phyloP scores from a whole-genome alignment of 2,329 filamentous ascomycete species.

The Microdochium trichocladiopsis region DNA sequence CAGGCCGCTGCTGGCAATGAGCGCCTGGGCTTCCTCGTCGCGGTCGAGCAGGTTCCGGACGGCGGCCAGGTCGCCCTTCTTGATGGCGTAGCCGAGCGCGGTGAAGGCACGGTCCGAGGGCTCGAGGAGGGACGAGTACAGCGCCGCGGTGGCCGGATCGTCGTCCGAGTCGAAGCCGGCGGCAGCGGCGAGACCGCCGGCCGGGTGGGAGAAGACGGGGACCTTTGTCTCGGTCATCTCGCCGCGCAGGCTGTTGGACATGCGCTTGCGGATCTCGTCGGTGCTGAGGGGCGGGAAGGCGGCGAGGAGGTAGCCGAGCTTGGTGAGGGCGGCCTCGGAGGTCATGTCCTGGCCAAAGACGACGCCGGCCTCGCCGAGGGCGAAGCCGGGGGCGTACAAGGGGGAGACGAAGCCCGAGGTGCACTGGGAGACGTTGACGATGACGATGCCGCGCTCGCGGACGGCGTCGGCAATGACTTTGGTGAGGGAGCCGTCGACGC shows the following conservation, averaged over 20 bases:
- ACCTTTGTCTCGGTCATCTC: constrained; percentile 74
- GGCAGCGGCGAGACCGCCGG: constrained; percentile 42
- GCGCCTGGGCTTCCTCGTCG: constrained; percentile 36
- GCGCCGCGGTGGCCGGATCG: constrained; percentile 52
- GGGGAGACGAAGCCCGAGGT: constrained; percentile 69
- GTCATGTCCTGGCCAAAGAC: constrained; percentile 88
- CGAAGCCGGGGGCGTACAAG: constrained; percentile 70
- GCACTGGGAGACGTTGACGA: constrained; percentile 92
- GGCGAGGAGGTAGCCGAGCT: constrained; percentile 79
- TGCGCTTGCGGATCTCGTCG: constrained; percentile 59
- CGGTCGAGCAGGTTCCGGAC: constrained; percentile 61
- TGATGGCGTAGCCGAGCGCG: constrained; percentile 73
- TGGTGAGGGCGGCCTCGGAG: constrained; percentile 83
- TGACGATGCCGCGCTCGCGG: constrained; percentile 64
- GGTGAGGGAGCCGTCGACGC: constrained; percentile 71
- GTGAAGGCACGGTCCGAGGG: constrained; percentile 58
- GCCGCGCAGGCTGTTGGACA: constrained; percentile 71
- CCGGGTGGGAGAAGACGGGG: constrained; percentile 71
- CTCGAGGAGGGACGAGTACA: constrained; percentile 43
- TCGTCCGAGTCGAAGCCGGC: constrained; percentile 29
- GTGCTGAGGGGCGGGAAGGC: constrained; percentile 54
- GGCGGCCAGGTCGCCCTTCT: constrained; percentile 58
- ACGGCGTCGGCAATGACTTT: constrained; percentile 73
- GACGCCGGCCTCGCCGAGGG: constrained; percentile 75
- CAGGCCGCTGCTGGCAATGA: not conserved